Conservation (phyloP, 2,329 filamentous ascomycete species). For the Stagonosporopsis vannaccii region DNA sequence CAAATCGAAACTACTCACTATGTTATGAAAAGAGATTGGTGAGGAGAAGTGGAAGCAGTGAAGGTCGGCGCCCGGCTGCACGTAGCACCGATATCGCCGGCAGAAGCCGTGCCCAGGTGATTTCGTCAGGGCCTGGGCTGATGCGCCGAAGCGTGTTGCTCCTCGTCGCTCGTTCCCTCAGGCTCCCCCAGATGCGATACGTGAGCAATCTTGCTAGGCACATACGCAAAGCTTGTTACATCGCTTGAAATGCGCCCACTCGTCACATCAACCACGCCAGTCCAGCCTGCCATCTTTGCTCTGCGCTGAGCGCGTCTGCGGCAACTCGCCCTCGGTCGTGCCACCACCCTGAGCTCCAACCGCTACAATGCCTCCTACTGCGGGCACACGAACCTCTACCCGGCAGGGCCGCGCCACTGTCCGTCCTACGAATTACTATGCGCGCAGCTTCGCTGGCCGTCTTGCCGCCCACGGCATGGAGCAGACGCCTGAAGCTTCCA, state of each 20-base stretch:
- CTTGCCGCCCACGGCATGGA: slow-evolving; percentile 46
- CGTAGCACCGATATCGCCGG: slow-evolving; percentile 15
- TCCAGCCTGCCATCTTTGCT: slow-evolving; percentile 22
- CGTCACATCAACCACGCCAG: slow-evolving; percentile 28
- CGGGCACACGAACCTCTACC: slow-evolving; percentile 50
- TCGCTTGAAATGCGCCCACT: slow-evolving; percentile 40
- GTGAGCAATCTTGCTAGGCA: slow-evolving; percentile 27
- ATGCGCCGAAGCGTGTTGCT: slow-evolving; percentile 22
- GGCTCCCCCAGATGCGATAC: slow-evolving; percentile 11
- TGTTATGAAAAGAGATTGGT: not conserved
- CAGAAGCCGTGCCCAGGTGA: slow-evolving; percentile 10
- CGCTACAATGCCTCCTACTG: slow-evolving; percentile 46
- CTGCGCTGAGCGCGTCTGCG: slow-evolving; percentile 29
- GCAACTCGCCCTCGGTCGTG: slow-evolving; percentile 26
- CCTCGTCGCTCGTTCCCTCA: slow-evolving; percentile 22
- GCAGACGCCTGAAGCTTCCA: slow-evolving; percentile 48
- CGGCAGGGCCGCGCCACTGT: slow-evolving; percentile 57
- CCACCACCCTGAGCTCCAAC: slow-evolving; percentile 24
- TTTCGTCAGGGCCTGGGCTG: slow-evolving; percentile 35
- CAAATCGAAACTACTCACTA: not conserved
- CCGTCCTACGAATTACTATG: slow-evolving; percentile 60
- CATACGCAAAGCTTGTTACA: slow-evolving; percentile 30
- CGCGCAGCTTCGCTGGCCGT: slow-evolving; percentile 54
- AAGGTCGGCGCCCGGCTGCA: not conserved
- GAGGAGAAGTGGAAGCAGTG: not conserved